These are phyloP conservation scores for Pleurotus giganteus DNA, from an alignment of 768 basidiomycete species.

Conservation along the genomic window DNA sequence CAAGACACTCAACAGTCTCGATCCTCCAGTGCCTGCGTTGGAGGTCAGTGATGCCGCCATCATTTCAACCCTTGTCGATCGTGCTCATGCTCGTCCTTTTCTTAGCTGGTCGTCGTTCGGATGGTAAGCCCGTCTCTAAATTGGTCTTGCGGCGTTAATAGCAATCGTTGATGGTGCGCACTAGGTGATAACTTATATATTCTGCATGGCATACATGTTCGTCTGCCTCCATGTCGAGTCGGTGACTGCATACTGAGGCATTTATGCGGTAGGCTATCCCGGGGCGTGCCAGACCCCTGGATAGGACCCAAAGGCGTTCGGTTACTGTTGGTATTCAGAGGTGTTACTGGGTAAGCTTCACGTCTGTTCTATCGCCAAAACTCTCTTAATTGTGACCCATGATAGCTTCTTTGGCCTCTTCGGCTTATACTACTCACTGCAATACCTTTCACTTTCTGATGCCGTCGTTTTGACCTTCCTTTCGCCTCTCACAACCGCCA, in stretches of 20 bases:
- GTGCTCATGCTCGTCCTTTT: neutral
- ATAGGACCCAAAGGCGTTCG: conserved; percentile 72
- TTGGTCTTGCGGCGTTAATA: conserved; percentile 2
- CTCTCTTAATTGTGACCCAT: neutral
- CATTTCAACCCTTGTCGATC: neutral
- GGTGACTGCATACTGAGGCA: neutral
- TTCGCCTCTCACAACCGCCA: conserved; percentile 59
- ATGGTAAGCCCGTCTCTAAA: conserved; percentile 43
- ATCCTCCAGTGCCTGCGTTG: conserved; percentile 55
- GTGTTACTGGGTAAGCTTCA: conserved; percentile 57
- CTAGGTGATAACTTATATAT: conserved; percentile 54
- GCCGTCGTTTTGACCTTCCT: conserved; percentile 77
- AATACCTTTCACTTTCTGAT: conserved; percentile 77
- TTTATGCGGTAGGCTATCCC: conserved; percentile 33
- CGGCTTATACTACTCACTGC: conserved; percentile 67
- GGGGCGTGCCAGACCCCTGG: conserved; percentile 48
- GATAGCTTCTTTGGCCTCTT: conserved; percentile 70
- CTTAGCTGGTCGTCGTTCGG: conserved; percentile 51
- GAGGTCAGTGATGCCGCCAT: conserved; percentile 50
- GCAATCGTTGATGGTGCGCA: conserved; percentile 2
- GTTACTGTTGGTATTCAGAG: conserved; percentile 52
- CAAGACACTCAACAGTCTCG: conserved; percentile 56
- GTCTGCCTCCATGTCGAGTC: conserved; percentile 11
- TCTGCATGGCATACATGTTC: conserved; percentile 50
- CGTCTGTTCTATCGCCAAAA: no score